phyloP scores from a whole-genome alignment of 1,284 basidiomycete species.

The Ceratobasidium sp. region DNA sequence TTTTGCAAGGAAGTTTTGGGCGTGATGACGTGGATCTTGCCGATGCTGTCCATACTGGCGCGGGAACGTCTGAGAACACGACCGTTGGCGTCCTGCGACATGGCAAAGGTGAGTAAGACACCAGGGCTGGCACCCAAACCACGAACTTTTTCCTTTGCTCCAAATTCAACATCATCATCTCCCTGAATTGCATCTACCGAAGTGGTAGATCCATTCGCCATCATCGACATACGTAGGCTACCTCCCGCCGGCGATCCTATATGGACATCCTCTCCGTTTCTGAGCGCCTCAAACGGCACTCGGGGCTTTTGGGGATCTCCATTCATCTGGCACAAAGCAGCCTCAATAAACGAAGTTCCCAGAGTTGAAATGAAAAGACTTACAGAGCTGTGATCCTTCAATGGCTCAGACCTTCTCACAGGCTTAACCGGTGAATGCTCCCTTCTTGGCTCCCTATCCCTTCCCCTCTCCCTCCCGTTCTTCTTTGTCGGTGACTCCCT shows the following conservation, averaged over 20 bases:
- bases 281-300: not conserved
- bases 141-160: conserved; percentile 10
- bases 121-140: not conserved
- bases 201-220: conserved; percentile 29
- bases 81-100: conserved; percentile 18
- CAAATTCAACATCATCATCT: conserved; percentile 36
- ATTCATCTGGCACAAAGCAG: not conserved
- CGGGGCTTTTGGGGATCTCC: not conserved
- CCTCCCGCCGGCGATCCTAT: not conserved
- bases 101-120: not conserved
- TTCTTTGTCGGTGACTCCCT: conserved; percentile 19
- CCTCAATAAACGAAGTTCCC: not conserved
- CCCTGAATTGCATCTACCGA: conserved; percentile 37
- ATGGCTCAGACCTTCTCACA: conserved; percentile 34
- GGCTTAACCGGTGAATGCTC: conserved; percentile 24
- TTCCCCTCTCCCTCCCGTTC: not conserved
- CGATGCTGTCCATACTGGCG: conserved; percentile 33
- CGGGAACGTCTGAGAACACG: conserved; percentile 15
- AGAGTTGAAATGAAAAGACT: conserved; percentile 5
- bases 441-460: conserved; percentile 4
- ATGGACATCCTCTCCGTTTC: not conserved
- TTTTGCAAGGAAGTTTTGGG: conserved; percentile 36
- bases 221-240: conserved; percentile 23
- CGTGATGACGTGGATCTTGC: conserved; percentile 35
- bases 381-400: conserved; percentile 39